Evolutionary conservation across 345 rosid species (phyloP).

Genomic region (Noccaea bulbosa): DNA sequence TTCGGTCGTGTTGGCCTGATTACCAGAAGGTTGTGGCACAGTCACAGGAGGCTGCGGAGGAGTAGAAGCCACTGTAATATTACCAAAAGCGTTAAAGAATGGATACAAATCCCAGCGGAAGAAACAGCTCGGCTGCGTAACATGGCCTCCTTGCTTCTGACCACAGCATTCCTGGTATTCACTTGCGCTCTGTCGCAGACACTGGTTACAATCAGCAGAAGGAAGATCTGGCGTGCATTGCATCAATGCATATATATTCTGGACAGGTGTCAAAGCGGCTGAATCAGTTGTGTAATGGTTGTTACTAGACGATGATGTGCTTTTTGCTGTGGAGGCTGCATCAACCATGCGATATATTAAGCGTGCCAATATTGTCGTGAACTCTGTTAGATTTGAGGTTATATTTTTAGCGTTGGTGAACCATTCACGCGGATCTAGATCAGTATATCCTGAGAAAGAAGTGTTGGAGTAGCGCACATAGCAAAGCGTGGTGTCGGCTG

Average conservation of each 20-base stretch:
- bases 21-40: slow-evolving; percentile 18
- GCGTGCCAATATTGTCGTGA: background rate
- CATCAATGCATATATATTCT: slow-evolving; percentile 21
- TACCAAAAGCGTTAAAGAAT: slow-evolving; percentile 24
- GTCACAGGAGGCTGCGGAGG: background rate
- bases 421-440: too few species aligned
- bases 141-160: background rate
- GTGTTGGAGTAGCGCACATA: slow-evolving; percentile 47
- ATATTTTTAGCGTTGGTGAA: too few species aligned
- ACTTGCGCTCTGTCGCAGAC: background rate
- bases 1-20: background rate
- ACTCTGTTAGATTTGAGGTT: background rate
- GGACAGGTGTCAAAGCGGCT: background rate
- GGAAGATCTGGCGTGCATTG: slow-evolving; percentile 31
- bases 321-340: background rate
- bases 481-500: slow-evolving; percentile 30
- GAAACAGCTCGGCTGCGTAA: slow-evolving; percentile 28
- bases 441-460: slow-evolving; percentile 2
- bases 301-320: background rate
- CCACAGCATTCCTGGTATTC: slow-evolving; percentile 11
- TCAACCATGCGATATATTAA: background rate
- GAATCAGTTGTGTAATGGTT: background rate
- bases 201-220: background rate
- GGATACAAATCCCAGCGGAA: slow-evolving; percentile 32
- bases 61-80: slow-evolving; percentile 5